Percentiles rank a stretch among this genome's conserved stretches.
Conservation (phyloP, 23 red algal genomes). For the Chondrus crispus region DNA sequence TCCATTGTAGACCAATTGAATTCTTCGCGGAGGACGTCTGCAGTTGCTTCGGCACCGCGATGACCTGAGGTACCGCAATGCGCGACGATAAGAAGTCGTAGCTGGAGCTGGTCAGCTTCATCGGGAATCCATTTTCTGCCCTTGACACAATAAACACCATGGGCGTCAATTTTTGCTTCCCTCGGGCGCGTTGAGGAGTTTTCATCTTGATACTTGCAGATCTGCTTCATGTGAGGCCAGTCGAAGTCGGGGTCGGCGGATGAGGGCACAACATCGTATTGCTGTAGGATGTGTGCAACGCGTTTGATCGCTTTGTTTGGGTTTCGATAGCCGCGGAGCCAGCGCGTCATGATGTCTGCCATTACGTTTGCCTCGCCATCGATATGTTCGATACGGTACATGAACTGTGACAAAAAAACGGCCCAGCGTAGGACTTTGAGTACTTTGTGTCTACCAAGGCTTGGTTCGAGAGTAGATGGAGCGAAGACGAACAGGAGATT, state of each 20-base stretch:
- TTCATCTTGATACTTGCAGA: not conserved
- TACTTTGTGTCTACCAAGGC: not conserved
- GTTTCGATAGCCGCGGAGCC: not conserved
- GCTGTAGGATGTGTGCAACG: not conserved
- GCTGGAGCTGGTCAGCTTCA: not conserved
- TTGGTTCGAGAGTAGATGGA: not conserved
- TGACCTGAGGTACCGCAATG: slow-evolving; percentile 17
- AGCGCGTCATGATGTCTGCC: slow-evolving; percentile 39
- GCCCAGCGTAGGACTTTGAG: slow-evolving; percentile 41
- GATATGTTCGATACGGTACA: slow-evolving; percentile 14
- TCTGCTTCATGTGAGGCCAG: not conserved
- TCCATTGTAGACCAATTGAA: not conserved
- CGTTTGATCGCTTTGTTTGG: not conserved
- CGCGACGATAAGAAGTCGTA: not conserved
- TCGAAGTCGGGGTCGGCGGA: not conserved
- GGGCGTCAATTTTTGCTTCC: not conserved
- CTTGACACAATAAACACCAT: not conserved
- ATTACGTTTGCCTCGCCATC: not conserved
- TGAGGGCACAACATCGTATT: not conserved
- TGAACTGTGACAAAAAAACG: slow-evolving; percentile 12
- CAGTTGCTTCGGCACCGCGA: not conserved
- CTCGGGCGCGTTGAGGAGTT: not conserved
- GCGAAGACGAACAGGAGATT: slow-evolving; percentile 25
- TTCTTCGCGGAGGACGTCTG: not conserved
- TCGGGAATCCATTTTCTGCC: slow-evolving; percentile 9